Base-by-base conservation (phyloP, 2,329 filamentous ascomycete species). In the Pseudovirgaria hyperparasitica region DNA sequence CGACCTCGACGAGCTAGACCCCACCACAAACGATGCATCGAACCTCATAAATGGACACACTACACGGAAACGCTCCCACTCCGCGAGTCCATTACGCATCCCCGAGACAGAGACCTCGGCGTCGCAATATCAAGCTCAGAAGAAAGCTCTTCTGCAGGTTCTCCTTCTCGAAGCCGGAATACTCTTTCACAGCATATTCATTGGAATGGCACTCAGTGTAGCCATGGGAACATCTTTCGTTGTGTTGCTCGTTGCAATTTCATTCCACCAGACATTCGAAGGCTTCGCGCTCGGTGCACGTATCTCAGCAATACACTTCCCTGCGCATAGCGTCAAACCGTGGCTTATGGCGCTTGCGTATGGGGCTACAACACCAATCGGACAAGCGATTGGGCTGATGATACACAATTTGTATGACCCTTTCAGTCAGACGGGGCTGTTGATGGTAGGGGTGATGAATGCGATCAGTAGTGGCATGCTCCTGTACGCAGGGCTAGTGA, bases 91-190 rank as follows among this genome's bases (percentile, higher is more conserved):
- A n/a, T n/a, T n/a, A n/a, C n/a, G n/a, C n/a, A n/a, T n/a, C n/a
- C n/a, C n/a, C n/a, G n/a, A 33, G 11, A 9, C 9, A 9, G 9
- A 9, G 9, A 24, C 9, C 22, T 24, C 22, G 9, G 9, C 22
- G 9, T 20, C 13, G 4, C 17, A 13, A 17, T 17, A 23, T 11
- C 17, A 61, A 36, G 62, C 54, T 10, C 63, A 69, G 50, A 67
- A 70, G 43, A 77, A 72, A 41, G 69, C 75, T 48, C 67, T 78
- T 3, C 62, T 82, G 40, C 79, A 85, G 52, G 82, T 81, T 38
- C 68, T 79, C 4, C 64, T 85, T 3, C 65, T 85, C 5, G 79
- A 85, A 50, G 75, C 78, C 30, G 79, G 79, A 34, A 85, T 85
- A 37, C 61, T 85, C 8, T 85, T 85, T 48, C 79, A 85, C 54